phyloP scores from a whole-genome alignment of 2,329 filamentous ascomycete genomes.

The Neocatenulostroma microsporum region DNA sequence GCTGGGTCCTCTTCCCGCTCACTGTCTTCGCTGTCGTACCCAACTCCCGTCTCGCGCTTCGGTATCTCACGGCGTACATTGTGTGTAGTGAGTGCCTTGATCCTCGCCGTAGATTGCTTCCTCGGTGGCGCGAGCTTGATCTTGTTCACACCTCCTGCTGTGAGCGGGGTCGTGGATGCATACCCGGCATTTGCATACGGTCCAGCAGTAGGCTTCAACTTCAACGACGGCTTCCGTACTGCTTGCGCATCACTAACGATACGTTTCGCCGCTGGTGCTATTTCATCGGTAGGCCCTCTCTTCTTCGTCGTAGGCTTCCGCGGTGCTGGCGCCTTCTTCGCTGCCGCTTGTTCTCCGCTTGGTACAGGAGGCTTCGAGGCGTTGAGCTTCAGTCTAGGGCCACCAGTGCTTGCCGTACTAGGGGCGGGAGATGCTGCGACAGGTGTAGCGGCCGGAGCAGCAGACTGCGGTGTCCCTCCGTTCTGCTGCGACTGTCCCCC shows the following conservation, averaged over 20 bases:
- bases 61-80: slow-evolving; percentile 32
- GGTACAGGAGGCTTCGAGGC: slow-evolving; percentile 23
- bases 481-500: not conserved
- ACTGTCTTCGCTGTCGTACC: slow-evolving; percentile 93
- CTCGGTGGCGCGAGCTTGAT: slow-evolving; percentile 1
- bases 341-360: slow-evolving; percentile 12
- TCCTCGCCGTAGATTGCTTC: slow-evolving; percentile 1
- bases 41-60: slow-evolving; percentile 67
- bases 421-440: slow-evolving; percentile 10
- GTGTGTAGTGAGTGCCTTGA: slow-evolving; percentile 6
- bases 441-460: slow-evolving; percentile 9
- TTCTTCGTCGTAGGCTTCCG: slow-evolving; percentile 22
- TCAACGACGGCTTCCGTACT: slow-evolving; percentile 25
- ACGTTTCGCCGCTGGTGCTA: slow-evolving; percentile 27
- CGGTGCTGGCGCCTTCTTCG: slow-evolving; percentile 7
- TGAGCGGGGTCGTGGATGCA: not conserved
- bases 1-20: slow-evolving; percentile 81
- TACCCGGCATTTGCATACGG: slow-evolving; percentile 19
- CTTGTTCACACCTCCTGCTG: slow-evolving; percentile 7
- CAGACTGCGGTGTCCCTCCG: not conserved
- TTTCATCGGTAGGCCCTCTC: slow-evolving; percentile 27
- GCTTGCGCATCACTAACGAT: slow-evolving; percentile 16
- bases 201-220: slow-evolving; percentile 22
- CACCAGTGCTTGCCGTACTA: slow-evolving; percentile 5
- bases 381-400: slow-evolving; percentile 21